phyloP scores from a whole-genome alignment of 2,329 filamentous ascomycete species.

The Fonsecaea pedrosoi region DNA sequence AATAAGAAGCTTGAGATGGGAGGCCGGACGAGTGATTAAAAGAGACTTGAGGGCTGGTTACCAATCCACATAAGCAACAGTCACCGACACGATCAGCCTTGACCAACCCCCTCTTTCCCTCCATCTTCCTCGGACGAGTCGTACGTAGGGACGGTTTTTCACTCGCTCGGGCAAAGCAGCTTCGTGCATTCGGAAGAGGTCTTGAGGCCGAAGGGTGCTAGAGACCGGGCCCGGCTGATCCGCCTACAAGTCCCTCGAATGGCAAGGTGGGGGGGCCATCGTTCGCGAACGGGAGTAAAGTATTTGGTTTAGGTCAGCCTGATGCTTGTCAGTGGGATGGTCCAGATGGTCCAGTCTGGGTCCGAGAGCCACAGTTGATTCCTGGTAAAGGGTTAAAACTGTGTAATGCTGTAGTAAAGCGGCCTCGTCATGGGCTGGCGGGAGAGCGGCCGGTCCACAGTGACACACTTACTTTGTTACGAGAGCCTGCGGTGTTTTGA shows the following conservation, averaged over 20 bases:
- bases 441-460: not conserved
- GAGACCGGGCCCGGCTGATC: slow-evolving; percentile 8
- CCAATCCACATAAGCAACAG: slow-evolving; percentile 26
- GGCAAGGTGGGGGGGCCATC: not conserved
- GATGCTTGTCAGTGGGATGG: slow-evolving; percentile 16
- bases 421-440: not conserved
- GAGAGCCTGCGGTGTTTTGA: slow-evolving; percentile 6
- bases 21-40: slow-evolving; percentile 11
- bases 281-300: slow-evolving; percentile 13
- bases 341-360: not conserved
- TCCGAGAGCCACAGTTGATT: not conserved
- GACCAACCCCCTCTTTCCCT: not conserved
- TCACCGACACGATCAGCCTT: slow-evolving; percentile 12
- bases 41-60: slow-evolving; percentile 3
- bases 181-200: not conserved
- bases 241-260: not conserved
- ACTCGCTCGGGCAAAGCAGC: slow-evolving; percentile 15
- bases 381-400: not conserved
- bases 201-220: slow-evolving; percentile 9
- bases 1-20: slow-evolving; percentile 14
- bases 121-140: slow-evolving; percentile 1
- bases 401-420: too few species aligned
- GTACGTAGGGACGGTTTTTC: slow-evolving; percentile 6
- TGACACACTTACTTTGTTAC: not conserved
- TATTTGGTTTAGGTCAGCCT: slow-evolving; percentile 24